Evolutionary conservation across 306 rosid genomes (phyloP), one percentile per base, ranked within the genome.

Genomic region (Vachellia collinsii): DNA sequence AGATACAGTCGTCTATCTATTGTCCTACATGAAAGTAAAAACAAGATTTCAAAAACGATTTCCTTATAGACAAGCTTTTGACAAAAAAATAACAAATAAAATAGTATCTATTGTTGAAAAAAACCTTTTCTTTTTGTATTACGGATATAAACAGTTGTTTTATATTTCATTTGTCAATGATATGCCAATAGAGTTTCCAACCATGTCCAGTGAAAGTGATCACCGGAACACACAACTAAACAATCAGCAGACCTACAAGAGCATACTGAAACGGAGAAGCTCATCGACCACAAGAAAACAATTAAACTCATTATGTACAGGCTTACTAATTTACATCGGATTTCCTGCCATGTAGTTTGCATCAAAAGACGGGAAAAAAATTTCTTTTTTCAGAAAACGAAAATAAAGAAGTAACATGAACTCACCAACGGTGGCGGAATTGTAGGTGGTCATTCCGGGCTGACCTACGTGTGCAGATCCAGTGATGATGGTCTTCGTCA

Each of bases 381-480:
- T 20, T 20, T 56, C 22, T 1, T 10, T 3, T 22, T 56, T 20
- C 13, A 3, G 25, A 56, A 56, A 56, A 56, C 37, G 4, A 62
- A 29, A 29, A 12, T 4, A 38, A 12, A 0, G 12, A 63, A 7
- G 0, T 0, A 14, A 63, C 5, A 64, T 17, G 16, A 68, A 67
- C 88, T 80, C 62, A 93, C 99, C 99, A 1, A 95, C 89, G 0
- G 98, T 95, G 19, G 99, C 96, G 0, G 96, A 59, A 42, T 89
- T 84, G 86, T 84, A 90, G 11, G 99, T 93, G 0, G 94, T 80
- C 72, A 91, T 47, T 7, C 93, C 93, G 0, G 75, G 90, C 76
- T 86, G 92, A 13, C 89, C 98, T 1, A 66, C 96, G 23, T 92
- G 85, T 14, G 88, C 64, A 4, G 93, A 86, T 0, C 93, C 99